A percentile compares a stretch with the other conserved stretches of the same genome.
Conservation (phyloP, 208 protist genomes). For the Trypanosoma vivax region DNA sequence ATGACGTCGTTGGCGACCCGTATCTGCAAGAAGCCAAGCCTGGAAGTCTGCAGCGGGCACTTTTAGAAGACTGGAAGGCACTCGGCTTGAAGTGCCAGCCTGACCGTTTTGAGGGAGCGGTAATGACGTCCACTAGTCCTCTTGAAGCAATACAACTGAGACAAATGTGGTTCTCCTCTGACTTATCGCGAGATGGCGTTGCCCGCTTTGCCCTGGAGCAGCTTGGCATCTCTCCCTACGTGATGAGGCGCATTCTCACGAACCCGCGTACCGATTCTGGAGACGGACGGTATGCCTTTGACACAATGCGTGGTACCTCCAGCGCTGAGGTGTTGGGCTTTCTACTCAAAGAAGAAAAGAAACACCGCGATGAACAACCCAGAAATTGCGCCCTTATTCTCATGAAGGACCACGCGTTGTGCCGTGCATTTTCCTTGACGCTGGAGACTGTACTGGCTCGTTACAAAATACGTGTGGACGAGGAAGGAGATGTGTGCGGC, state of each 20-base stretch:
- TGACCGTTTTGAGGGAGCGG: slow-evolving; percentile 29
- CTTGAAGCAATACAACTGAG: slow-evolving; percentile 62
- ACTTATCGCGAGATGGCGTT: slow-evolving; percentile 23
- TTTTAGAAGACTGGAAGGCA: slow-evolving; percentile 20
- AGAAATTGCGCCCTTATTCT: slow-evolving; percentile 59
- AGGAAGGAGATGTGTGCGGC: slow-evolving; percentile 39
- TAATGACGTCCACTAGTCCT: slow-evolving; percentile 63
- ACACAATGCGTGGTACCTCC: slow-evolving; percentile 12
- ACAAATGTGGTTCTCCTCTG: slow-evolving; percentile 49
- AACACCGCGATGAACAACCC: slow-evolving; percentile 8
- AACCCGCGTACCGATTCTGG: slow-evolving; percentile 12
- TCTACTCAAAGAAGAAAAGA: slow-evolving; percentile 10
- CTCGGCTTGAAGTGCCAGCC: slow-evolving; percentile 19
- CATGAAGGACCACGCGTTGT: slow-evolving; percentile 58
- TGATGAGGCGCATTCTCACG: slow-evolving; percentile 9
- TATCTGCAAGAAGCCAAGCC: slow-evolving; percentile 20
- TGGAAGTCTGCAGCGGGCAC: slow-evolving; percentile 19
- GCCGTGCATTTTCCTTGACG: slow-evolving; percentile 25
- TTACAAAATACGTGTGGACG: slow-evolving; percentile 28
- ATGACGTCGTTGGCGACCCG: slow-evolving; percentile 26
- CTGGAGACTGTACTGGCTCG: slow-evolving; percentile 29
- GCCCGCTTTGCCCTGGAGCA: slow-evolving; percentile 22
- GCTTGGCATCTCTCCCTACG: slow-evolving; percentile 17
- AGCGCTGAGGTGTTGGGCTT: slow-evolving; percentile 12
- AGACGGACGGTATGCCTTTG: slow-evolving; percentile 19